phyloP scores from a whole-genome alignment of 257 asterid genomes.

The Ballota nigra region DNA sequence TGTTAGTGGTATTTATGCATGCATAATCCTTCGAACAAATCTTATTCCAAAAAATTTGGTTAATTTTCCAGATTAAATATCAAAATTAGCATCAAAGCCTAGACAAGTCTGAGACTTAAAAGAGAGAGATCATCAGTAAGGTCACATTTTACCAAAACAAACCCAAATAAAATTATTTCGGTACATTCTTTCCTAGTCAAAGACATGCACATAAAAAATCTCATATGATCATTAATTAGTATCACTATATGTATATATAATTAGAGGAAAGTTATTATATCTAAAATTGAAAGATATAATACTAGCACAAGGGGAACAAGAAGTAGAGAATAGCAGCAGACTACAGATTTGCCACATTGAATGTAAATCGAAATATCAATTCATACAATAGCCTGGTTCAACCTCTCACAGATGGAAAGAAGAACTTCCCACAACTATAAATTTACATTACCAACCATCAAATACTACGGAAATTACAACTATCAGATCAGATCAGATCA shows the following conservation, averaged over 20 bases:
- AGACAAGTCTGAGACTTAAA: neutral
- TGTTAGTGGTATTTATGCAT: neutral
- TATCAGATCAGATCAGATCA: neutral
- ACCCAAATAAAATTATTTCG: neutral
- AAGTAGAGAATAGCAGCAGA: too few species aligned
- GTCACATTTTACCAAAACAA: neutral
- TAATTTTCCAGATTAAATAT: neutral
- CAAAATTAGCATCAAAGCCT: neutral
- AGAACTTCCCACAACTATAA: conserved; percentile 1
- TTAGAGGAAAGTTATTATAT: neutral
- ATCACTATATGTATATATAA: neutral
- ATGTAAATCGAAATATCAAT: neutral
- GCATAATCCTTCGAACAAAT: neutral
- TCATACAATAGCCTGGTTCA: neutral
- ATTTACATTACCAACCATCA: neutral
- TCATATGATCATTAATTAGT: neutral
- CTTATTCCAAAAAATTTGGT: neutral
- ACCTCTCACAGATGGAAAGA: too few species aligned
- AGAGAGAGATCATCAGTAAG: neutral
- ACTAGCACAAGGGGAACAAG: neutral
- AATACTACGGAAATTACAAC: neutral
- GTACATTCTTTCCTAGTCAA: neutral
- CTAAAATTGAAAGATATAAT: neutral
- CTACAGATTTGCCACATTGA: neutral
- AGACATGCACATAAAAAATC: neutral